phyloP scores from a whole-genome alignment of 305 asterid species.

The Fraxinus platypoda region DNA sequence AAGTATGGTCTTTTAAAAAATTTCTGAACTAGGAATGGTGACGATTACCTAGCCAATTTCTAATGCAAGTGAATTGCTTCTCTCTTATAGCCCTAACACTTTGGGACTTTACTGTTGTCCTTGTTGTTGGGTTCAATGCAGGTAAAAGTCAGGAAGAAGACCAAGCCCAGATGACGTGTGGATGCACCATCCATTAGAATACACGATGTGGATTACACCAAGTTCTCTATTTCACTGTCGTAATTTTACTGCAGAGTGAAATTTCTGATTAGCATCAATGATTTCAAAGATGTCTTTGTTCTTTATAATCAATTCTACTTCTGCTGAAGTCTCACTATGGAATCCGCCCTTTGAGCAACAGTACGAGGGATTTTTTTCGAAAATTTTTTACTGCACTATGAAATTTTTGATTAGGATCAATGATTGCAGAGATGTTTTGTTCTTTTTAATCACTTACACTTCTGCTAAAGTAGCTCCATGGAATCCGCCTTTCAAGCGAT shows the following conservation, averaged over 20 bases:
- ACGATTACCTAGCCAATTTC: neutral
- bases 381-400: neutral
- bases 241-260: neutral
- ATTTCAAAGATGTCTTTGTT: neutral
- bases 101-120: neutral
- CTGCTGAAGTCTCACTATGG: neutral
- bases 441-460: neutral
- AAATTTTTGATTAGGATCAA: neutral
- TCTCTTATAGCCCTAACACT: neutral
- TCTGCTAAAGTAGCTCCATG: neutral
- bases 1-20: neutral
- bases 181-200: constrained; percentile 41
- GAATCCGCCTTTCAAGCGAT: neutral
- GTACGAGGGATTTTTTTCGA: neutral
- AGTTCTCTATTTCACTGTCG: neutral
- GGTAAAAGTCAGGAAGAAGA: constrained; percentile 40
- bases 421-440: neutral
- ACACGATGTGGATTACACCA: neutral
- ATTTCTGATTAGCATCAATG: neutral
- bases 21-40: neutral
- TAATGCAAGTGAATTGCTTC: neutral
- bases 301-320: neutral
- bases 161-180: constrained; percentile 35
- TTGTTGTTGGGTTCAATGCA: constrained; percentile 22
- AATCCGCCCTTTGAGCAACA: neutral